Evolutionary conservation across 1,139 yeast species (phyloP).

Genomic region (Saccharomyces hybrid): DNA sequence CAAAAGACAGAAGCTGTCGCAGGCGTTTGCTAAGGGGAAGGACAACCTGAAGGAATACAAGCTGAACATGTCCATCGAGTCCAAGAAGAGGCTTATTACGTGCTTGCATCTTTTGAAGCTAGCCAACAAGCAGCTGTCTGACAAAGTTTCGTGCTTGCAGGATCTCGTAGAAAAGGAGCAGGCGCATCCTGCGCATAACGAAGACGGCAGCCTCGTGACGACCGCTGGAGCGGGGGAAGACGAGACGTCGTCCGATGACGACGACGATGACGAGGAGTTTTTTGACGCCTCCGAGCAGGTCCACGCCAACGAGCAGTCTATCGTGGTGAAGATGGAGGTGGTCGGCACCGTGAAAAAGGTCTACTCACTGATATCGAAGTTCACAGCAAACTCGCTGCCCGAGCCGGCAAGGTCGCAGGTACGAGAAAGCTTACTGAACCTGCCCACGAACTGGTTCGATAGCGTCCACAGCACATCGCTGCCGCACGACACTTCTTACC

Average conservation of each 20-base stretch:
- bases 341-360: conserved; percentile 84
- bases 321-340: conserved; percentile 67
- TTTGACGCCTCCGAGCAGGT: conserved; percentile 31
- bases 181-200: conserved; percentile 23
- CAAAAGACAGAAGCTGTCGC: conserved; percentile 25
- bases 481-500: neutral
- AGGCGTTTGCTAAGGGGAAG: conserved; percentile 24
- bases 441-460: conserved; percentile 61
- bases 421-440: conserved; percentile 62
- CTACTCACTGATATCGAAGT: conserved; percentile 75
- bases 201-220: conserved; percentile 18
- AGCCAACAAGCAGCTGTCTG: conserved; percentile 65
- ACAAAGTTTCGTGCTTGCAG: conserved; percentile 57
- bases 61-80: conserved; percentile 48
- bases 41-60: conserved; percentile 30
- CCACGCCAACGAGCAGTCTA: conserved; percentile 28
- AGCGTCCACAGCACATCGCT: conserved; percentile 25
- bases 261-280: conserved; percentile 25
- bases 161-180: conserved; percentile 39
- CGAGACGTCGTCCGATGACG: conserved; percentile 14
- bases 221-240: conserved; percentile 7
- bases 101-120: conserved; percentile 65
- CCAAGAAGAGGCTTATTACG: conserved; percentile 61
- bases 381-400: conserved; percentile 64
- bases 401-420: conserved; percentile 84